Base-by-base conservation (phyloP, 352 stramenopile species). In the Phytophthora tubulina region DNA sequence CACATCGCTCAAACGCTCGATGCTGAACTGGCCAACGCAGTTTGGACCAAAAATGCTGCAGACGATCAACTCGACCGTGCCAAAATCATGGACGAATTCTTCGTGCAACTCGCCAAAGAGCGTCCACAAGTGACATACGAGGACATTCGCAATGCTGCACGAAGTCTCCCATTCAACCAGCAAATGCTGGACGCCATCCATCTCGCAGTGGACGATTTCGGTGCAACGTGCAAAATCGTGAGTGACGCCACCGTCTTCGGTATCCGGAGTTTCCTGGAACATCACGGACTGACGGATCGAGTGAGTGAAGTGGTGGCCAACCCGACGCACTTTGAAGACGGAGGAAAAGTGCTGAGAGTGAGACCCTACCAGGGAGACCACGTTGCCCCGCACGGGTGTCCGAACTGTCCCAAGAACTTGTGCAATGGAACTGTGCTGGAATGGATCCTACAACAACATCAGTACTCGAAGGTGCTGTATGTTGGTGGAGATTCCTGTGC, bases 401-500 rank as follows among this genome's bases (percentile, higher is more conserved):
- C 44, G 0, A 63, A 64, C 17, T 93, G 85, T 53, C 78, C 79
- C 27, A 21, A 53, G 27, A 89, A 89, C 53, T 79, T 91, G 80
- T 93, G 85, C 81, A 93, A 90, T 72, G 85, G 84, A 2, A 36
- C 41, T 3, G 80, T 89, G 21, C 8, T 92, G 31, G 58, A 89
- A 21, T 45, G 69, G 10, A 66, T 85, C 15, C 68, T 75, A 38
- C 55, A 73, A 13, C 54, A 79, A 9, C 55, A 75, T 41, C 32
- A 46, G 46, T 86, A 73, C 55, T 63, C 80, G 0, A 63, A 70
- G 33, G 80, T 92, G 21, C 33, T 91, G 21, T 92, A 86, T 54
- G 72, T 92, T 8, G 81, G 85, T 46, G 79, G 84, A 39, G 84
- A 92, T 55, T 90, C 82, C 59, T 92, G 84, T 61, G 72, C 79